phyloP scores from a whole-genome alignment of 2,329 filamentous ascomycete genomes.

The Neurospora sp. region DNA sequence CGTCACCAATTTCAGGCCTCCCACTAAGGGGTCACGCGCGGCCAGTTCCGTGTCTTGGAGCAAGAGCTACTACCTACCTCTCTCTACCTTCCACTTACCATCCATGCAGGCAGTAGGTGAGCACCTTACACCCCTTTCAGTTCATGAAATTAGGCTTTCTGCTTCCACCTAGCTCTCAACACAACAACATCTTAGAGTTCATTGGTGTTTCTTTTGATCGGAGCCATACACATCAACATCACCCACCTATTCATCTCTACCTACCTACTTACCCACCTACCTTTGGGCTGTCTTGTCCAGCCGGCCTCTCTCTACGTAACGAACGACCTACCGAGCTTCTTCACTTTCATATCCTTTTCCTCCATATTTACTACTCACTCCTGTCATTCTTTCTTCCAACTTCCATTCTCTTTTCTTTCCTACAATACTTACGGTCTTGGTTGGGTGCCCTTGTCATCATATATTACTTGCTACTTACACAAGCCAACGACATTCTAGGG shows the following conservation, averaged over 20 bases:
- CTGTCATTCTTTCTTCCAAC: background rate
- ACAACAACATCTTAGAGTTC: background rate
- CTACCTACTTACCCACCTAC: background rate
- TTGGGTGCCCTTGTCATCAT: background rate
- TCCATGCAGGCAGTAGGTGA: background rate
- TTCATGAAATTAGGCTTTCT: too few relatives aligned
- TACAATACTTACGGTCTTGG: background rate
- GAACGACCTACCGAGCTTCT: background rate
- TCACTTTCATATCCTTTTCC: background rate
- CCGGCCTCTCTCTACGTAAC: background rate
- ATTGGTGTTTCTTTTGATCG: too few relatives aligned
- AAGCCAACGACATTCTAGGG: background rate
- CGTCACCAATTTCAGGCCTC: background rate
- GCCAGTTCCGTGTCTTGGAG: background rate
- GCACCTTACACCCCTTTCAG: background rate
- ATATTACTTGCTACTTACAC: background rate
- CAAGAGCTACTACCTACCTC: background rate
- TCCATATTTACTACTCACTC: background rate
- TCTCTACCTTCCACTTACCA: background rate
- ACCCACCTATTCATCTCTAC: background rate
- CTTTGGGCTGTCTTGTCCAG: background rate
- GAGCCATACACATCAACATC: background rate
- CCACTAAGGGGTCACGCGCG: background rate
- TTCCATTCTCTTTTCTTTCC: background rate
- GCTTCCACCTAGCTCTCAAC: background rate